These are phyloP conservation scores for Dactylis glomerata DNA, from an alignment of 176 grass and related monocot species.

Conservation along the genomic window DNA sequence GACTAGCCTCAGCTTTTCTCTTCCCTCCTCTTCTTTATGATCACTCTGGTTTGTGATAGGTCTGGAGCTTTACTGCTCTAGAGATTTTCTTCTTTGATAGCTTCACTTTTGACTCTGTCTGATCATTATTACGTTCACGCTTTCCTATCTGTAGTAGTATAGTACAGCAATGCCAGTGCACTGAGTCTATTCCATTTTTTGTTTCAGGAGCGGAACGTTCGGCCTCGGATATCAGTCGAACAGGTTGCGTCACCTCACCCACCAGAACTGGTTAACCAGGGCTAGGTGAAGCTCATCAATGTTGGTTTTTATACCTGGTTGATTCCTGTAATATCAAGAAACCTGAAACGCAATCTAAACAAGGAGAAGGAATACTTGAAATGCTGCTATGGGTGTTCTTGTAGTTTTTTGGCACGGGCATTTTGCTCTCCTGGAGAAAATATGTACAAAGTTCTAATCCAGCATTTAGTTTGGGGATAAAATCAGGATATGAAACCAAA, in stretches of 20 bases:
- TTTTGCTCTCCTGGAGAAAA: constrained; percentile 1
- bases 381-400: not conserved
- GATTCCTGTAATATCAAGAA: not conserved
- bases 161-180: not conserved
- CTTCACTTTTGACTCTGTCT: not conserved
- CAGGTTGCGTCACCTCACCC: not conserved
- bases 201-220: constrained; percentile 39
- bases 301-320: not conserved
- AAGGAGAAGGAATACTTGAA: not conserved
- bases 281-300: constrained; percentile 21
- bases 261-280: constrained; percentile 13
- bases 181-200: constrained; percentile 20
- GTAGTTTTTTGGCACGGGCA: not conserved
- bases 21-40: not conserved
- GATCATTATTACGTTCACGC: not conserved
- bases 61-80: constrained; percentile 4
- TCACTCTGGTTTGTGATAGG: constrained; percentile 10
- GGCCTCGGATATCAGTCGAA: constrained; percentile 24
- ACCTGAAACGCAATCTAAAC: not conserved
- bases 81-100: not conserved
- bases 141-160: not conserved
- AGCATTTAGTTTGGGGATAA: not conserved
- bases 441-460: not conserved
- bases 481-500: not conserved
- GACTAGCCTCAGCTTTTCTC: constrained; percentile 18